Conservation (phyloP, 495 filamentous ascomycete species). For the Cercophora sp. region DNA sequence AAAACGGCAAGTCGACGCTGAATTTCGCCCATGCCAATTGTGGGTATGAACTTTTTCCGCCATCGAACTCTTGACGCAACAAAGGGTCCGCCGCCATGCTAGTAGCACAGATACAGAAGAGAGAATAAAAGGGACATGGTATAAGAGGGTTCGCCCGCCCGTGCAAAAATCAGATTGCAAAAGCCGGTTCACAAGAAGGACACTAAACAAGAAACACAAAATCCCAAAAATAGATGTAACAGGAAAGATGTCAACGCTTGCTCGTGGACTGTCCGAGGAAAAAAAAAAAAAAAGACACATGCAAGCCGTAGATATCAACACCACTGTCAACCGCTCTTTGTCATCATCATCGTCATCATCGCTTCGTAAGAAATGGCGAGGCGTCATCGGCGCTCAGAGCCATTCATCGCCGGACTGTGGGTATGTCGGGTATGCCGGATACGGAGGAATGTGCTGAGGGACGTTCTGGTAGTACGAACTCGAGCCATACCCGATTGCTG, state of each 20-base stretch:
- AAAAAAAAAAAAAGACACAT: slow-evolving; percentile 10
- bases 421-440: slow-evolving; percentile 19
- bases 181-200: slow-evolving; percentile 6
- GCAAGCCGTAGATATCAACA: slow-evolving; percentile 2
- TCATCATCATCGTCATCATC: slow-evolving; percentile 22
- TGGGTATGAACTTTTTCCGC: slow-evolving; percentile 22
- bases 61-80: slow-evolving; percentile 11
- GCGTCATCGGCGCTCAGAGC: slow-evolving; percentile 7
- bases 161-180: slow-evolving; percentile 5
- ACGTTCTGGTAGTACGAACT: slow-evolving; percentile 8
- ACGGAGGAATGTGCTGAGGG: slow-evolving; percentile 9
- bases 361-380: too few relatives aligned
- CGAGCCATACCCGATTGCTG: slow-evolving; percentile 14
- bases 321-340: slow-evolving; percentile 6
- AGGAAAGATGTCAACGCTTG: slow-evolving; percentile 23
- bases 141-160: slow-evolving; percentile 6
- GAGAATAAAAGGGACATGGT: slow-evolving; percentile 3
- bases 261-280: slow-evolving; percentile 12
- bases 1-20: slow-evolving; percentile 8
- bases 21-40: slow-evolving; percentile 18
- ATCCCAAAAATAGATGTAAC: too few relatives aligned
- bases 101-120: slow-evolving; percentile 16
- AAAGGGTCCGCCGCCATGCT: slow-evolving; percentile 10
- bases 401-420: slow-evolving; percentile 6
- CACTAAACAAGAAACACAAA: slow-evolving; percentile 11